phyloP scores from a whole-genome alignment of 306 rosid genomes.

The Arachis hypogaea region DNA sequence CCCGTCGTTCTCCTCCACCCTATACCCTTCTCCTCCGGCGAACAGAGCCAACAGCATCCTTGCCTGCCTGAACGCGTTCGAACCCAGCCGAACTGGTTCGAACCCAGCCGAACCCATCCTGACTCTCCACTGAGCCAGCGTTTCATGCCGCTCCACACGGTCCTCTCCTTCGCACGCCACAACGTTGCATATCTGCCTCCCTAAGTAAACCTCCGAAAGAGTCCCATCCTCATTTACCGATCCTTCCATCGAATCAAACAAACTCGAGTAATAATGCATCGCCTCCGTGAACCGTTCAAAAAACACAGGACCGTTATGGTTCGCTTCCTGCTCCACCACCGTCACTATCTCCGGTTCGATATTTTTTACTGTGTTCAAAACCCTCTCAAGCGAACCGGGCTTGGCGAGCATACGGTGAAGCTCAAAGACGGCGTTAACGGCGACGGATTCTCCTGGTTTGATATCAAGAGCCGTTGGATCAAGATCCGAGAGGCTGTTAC shows the following conservation, averaged over 20 bases:
- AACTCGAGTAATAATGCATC: slow-evolving; percentile 68
- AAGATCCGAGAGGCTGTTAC: slow-evolving; percentile 67
- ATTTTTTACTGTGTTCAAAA: slow-evolving; percentile 50
- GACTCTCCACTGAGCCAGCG: slow-evolving; percentile 65
- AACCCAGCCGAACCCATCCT: slow-evolving; percentile 68
- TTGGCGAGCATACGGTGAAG: slow-evolving; percentile 67
- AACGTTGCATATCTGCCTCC: slow-evolving; percentile 79
- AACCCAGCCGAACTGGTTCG: slow-evolving; percentile 73
- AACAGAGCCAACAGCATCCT: slow-evolving; percentile 65
- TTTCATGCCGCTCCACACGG: slow-evolving; percentile 86
- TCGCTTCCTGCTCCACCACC: slow-evolving; percentile 78
- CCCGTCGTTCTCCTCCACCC: slow-evolving; percentile 77
- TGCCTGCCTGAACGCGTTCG: slow-evolving; percentile 82
- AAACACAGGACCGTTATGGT: slow-evolving; percentile 71
- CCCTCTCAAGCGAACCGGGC: slow-evolving; percentile 65
- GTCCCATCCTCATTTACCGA: slow-evolving; percentile 51
- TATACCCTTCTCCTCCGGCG: slow-evolving; percentile 72
- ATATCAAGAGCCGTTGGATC: slow-evolving; percentile 64
- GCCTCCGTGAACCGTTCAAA: slow-evolving; percentile 85
- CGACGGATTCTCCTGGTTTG: slow-evolving; percentile 59
- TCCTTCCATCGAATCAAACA: slow-evolving; percentile 82
- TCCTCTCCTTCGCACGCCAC: slow-evolving; percentile 76
- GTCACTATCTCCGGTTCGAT: slow-evolving; percentile 71
- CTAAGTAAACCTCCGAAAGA: slow-evolving; percentile 78
- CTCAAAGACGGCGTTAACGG: slow-evolving; percentile 75